Evolutionary conservation across 305 asterid genomes (phyloP), one percentile per base, ranked within the genome.

Genomic region (Caryopteris hybrid): DNA sequence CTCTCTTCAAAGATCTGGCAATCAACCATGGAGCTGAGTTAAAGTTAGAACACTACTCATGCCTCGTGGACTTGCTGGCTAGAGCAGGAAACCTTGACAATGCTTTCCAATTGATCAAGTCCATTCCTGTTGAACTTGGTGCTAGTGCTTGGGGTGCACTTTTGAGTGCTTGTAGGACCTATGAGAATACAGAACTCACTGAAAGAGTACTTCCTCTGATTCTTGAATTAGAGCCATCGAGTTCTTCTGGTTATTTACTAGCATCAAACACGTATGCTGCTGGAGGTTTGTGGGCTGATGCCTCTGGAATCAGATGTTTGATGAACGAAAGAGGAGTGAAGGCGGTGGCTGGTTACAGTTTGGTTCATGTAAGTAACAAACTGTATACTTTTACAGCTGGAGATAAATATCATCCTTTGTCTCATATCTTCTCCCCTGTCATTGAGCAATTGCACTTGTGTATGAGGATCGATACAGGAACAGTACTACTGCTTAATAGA

Each of bases 131-230:
- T 47, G 81, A 81, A 73, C 85, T 83, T 1, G 66, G 83, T 13
- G 86, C 92, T 7, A 88, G 92, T 79, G 95, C 94, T 63, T 90
- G 98, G 97, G 90, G 97, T 48, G 91, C 97, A 8, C 70, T 93
- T 43, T 77, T 90, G 86, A 90, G 97, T 76, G 97, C 84, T 12
- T 84, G 92, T 66, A 85, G 89, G 81, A 86, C 80, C 72, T 84
- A 83, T n/a, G 86, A 80, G 68, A 64, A 80, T 57, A 45, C 78
- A 31, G 71, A 76, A 64, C 66, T 80, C 41, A 78, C 83, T 9
- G 77, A 66, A 42, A 75, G 65, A 55, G 86, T 84, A 53, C 75
- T 84, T 45, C 36, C 81, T 64, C 85, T 13, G 52, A 78, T 90
- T 68, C 84, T 90, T 55, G 88, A 86, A 69, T 63, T 88, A 73